Evolutionary conservation across 208 protist species (phyloP), one percentile per base, ranked within the genome.

Genomic region (Wallacemonas sp.): DNA sequence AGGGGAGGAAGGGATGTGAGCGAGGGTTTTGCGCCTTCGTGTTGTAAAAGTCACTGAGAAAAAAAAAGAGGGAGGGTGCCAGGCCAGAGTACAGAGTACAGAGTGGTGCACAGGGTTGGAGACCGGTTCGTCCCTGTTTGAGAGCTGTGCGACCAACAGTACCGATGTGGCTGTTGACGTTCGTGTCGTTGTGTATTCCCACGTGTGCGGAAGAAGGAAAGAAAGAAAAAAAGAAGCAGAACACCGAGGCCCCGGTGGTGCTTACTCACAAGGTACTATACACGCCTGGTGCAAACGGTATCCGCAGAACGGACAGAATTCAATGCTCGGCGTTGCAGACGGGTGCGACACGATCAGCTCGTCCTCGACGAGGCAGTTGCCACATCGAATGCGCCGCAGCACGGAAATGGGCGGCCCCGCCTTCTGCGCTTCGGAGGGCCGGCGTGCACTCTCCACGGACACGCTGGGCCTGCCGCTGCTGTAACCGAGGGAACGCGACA

Each of bases 101-200:
- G n/a, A n/a, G n/a, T n/a, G n/a, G n/a, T n/a, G n/a, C n/a, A n/a
- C n/a, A n/a, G n/a, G n/a, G n/a, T n/a, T n/a, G n/a, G n/a, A n/a
- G n/a, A n/a, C n/a, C n/a, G n/a, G n/a, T n/a, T n/a, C n/a, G n/a
- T n/a, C n/a, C n/a, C n/a, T n/a, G n/a, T n/a, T n/a, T n/a, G n/a
- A n/a, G n/a, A n/a, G n/a, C n/a, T n/a, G n/a, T n/a, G n/a, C n/a
- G n/a, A n/a, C n/a, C n/a, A n/a, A n/a, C n/a, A n/a, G n/a, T n/a
- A n/a, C n/a, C n/a, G n/a, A n/a, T n/a, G n/a, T n/a, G n/a, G n/a
- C n/a, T n/a, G n/a, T n/a, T n/a, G n/a, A n/a, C 41, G 20, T 67
- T 31, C 64, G 29, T 65, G 32, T 69, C n/a, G 42, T 16, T 69
- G 38, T 52, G 38, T 69, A 36, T 61, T 23, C 12, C 22, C 42